These are phyloP conservation scores for Carex pumila DNA, from an alignment of 176 grass and related monocot genomes.

Conservation along the genomic window DNA sequence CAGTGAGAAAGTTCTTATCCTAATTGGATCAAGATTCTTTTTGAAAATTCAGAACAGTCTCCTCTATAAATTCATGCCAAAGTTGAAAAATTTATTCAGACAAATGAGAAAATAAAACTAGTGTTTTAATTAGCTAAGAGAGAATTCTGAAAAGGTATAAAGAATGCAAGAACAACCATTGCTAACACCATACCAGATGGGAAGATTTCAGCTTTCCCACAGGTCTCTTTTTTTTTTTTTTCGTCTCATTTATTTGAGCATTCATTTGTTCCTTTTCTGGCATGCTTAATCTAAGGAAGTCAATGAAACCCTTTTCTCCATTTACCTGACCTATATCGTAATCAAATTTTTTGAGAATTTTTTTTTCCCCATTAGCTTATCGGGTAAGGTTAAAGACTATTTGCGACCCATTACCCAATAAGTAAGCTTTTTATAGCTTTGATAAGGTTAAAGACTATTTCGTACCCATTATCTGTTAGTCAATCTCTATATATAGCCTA, in stretches of 20 bases:
- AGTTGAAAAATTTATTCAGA: neutral
- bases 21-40: neutral
- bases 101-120: neutral
- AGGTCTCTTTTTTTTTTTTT: neutral
- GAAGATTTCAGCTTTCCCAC: conserved; percentile 6
- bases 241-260: neutral
- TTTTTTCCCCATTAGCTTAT: too few species aligned
- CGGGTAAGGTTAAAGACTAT: too few species aligned
- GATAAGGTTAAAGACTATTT: too few species aligned
- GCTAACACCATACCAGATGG: conserved; percentile 6
- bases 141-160: neutral
- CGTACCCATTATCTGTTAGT: too few species aligned
- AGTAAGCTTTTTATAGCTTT: too few species aligned
- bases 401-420: too few species aligned
- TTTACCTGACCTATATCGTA: too few species aligned
- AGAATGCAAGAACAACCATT: conserved; percentile 6
- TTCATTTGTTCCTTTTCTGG: neutral
- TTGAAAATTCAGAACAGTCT: neutral
- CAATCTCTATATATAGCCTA: too few species aligned
- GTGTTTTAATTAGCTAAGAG: neutral
- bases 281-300: too few species aligned
- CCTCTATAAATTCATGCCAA: neutral
- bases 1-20: too few species aligned
- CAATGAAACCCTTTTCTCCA: too few species aligned
- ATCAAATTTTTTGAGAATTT: too few species aligned